These are phyloP conservation scores for Sclerotinia trifoliorum DNA, from an alignment of 2,329 filamentous ascomycete species.

Conservation along the genomic window DNA sequence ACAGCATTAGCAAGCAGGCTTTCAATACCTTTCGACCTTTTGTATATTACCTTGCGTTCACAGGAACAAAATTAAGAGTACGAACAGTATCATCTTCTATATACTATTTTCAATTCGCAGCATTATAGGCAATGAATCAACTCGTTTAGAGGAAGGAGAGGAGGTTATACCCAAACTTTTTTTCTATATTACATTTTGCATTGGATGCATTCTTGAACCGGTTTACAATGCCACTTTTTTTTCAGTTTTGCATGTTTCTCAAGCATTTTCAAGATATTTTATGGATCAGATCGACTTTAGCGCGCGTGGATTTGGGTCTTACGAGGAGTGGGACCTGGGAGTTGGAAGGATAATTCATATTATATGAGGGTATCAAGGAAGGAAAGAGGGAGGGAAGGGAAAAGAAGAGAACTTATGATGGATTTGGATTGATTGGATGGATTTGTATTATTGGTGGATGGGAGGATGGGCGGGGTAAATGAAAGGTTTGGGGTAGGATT, in stretches of 20 bases:
- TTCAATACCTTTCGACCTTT: slow-evolving; percentile 10
- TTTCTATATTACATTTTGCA: slow-evolving; percentile 12
- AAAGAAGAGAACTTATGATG: not conserved
- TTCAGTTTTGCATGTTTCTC: not conserved
- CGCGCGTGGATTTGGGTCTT: not conserved
- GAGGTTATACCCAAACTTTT: slow-evolving; percentile 13
- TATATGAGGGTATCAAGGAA: not conserved
- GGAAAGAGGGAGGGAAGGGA: not conserved
- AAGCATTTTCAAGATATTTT: not conserved
- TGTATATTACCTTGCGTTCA: slow-evolving; percentile 11
- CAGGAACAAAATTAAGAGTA: not conserved
- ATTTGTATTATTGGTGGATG: slow-evolving; percentile 6
- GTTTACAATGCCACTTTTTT: not conserved
- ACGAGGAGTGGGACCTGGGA: not conserved
- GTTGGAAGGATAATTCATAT: not conserved
- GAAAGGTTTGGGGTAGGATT: not conserved
- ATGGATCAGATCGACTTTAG: not conserved
- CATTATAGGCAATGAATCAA: not conserved
- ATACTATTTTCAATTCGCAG: not conserved
- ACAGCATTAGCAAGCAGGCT: not conserved
- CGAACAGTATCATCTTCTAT: not conserved
- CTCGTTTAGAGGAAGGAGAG: slow-evolving; percentile 3
- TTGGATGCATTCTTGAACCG: not conserved
- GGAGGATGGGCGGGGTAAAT: not conserved
- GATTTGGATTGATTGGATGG: not conserved